A percentile compares a stretch with the other conserved stretches of the same genome.
Evolutionary conservation across 257 asterid genomes (phyloP).

Genomic region (Penstemon eatonii): DNA sequence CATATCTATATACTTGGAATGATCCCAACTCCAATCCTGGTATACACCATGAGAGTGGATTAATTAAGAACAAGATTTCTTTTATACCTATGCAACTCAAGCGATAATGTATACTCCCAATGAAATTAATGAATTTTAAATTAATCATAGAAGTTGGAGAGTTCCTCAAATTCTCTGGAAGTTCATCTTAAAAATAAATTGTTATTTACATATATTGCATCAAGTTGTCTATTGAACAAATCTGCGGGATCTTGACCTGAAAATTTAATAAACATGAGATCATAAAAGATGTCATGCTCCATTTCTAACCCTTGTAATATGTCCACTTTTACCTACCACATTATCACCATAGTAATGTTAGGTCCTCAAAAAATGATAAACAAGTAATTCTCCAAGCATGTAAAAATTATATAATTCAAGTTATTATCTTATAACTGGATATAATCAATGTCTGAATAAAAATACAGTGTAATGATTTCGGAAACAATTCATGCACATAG

Average conservation of each 20-base stretch:
- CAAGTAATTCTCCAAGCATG: too few relatives aligned
- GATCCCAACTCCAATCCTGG: constrained; percentile 76
- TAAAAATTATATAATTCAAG: too few relatives aligned
- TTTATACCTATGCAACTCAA: constrained; percentile 62
- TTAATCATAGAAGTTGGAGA: constrained; percentile 87
- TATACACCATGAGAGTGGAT: constrained; percentile 78
- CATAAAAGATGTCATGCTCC: constrained; percentile 40
- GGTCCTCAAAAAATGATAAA: too few relatives aligned
- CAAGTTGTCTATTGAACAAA: constrained; percentile 65
- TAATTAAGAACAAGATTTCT: constrained; percentile 76
- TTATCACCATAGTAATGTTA: too few relatives aligned
- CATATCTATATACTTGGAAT: too few relatives aligned
- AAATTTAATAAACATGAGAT: constrained; percentile 70
- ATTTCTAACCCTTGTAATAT: too few relatives aligned
- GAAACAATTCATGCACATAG: too few relatives aligned
- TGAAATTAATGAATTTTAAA: constrained; percentile 63
- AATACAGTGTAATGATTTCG: too few relatives aligned
- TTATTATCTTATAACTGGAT: too few relatives aligned
- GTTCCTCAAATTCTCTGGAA: constrained; percentile 69
- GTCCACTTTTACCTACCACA: too few relatives aligned
- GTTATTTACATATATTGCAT: constrained; percentile 80
- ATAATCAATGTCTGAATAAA: too few relatives aligned
- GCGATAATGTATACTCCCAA: constrained; percentile 69
- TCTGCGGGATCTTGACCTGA: constrained; percentile 66
- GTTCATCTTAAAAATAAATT: constrained; percentile 53